Conservation (phyloP, 2,329 filamentous ascomycete species). For the Colletotrichum lindemuthianum region DNA sequence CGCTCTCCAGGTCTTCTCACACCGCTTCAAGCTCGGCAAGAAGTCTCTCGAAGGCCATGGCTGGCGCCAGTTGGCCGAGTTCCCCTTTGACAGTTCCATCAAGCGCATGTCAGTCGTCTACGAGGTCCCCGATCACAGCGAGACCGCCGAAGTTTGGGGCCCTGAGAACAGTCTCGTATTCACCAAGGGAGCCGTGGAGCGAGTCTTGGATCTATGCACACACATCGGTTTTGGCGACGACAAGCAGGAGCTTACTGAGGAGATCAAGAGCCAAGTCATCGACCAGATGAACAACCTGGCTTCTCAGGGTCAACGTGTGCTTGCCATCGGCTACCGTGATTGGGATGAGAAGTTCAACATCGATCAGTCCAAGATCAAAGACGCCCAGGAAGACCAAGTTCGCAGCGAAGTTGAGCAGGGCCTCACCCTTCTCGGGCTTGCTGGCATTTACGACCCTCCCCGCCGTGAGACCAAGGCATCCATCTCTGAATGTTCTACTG, state of each 20-base stretch:
- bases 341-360: constrained; percentile 60
- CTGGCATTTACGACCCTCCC: constrained; percentile 87
- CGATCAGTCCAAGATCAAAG: constrained; percentile 43
- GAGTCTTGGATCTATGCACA: constrained; percentile 66
- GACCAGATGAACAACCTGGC: constrained; percentile 68
- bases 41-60: constrained; percentile 60
- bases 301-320: constrained; percentile 75
- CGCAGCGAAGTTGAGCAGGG: constrained; percentile 73
- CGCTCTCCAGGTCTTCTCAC: constrained; percentile 78
- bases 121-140: constrained; percentile 53
- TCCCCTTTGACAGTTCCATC: constrained; percentile 81
- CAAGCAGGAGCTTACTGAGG: constrained; percentile 59
- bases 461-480: constrained; percentile 81
- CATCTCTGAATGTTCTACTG: constrained; percentile 75
- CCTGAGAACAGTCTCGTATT: constrained; percentile 63
- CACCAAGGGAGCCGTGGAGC: constrained; percentile 71
- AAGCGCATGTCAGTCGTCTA: constrained; percentile 86
- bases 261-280: constrained; percentile 60
- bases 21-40: constrained; percentile 71
- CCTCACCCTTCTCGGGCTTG: constrained; percentile 81
- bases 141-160: constrained; percentile 51
- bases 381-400: constrained; percentile 48
- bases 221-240: constrained; percentile 55
- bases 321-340: constrained; percentile 75
- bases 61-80: constrained; percentile 75